phyloP scores from a whole-genome alignment of 2,329 filamentous ascomycete genomes.

The Penicillium sp. region DNA sequence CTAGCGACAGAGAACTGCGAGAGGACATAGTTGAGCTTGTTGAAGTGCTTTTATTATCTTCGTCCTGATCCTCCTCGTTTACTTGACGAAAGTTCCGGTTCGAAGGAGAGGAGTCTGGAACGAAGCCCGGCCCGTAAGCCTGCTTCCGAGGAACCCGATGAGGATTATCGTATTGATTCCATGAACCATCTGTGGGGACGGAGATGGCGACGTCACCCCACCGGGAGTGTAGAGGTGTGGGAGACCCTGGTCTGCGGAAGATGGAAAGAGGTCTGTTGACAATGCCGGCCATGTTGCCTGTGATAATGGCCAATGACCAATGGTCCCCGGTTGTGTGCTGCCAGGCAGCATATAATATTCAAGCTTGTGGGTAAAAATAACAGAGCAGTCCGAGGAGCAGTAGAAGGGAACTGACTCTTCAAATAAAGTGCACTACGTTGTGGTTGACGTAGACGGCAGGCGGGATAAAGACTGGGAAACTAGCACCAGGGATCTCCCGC shows the following conservation, averaged over 20 bases:
- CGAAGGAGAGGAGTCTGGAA: conserved; percentile 19
- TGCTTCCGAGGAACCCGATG: conserved; percentile 19
- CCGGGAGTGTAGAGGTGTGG: conserved; percentile 33
- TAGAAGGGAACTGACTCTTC: background rate
- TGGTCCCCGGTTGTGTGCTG: background rate
- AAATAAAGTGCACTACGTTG: background rate
- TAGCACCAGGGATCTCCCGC: conserved; percentile 2
- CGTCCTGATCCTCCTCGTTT: conserved; percentile 6
- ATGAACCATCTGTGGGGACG: conserved; percentile 37
- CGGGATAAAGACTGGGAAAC: background rate
- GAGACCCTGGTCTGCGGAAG: conserved; percentile 27
- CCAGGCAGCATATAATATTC: conserved; percentile 8
- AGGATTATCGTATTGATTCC: conserved; percentile 34
- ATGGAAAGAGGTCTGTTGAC: conserved; percentile 29
- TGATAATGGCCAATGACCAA: background rate
- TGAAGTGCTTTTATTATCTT: conserved; percentile 9
- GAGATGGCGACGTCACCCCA: conserved; percentile 40
- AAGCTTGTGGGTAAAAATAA: background rate
- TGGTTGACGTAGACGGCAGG: background rate
- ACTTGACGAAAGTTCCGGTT: conserved; percentile 1
- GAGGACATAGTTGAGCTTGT: conserved; percentile 7
- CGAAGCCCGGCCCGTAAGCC: conserved; percentile 29
- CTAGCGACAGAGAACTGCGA: conserved; percentile 21
- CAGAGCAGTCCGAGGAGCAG: background rate
- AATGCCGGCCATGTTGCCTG: conserved; percentile 25